Conservation (phyloP, 106 monocot genomes). For the Vanilla planifolia region DNA sequence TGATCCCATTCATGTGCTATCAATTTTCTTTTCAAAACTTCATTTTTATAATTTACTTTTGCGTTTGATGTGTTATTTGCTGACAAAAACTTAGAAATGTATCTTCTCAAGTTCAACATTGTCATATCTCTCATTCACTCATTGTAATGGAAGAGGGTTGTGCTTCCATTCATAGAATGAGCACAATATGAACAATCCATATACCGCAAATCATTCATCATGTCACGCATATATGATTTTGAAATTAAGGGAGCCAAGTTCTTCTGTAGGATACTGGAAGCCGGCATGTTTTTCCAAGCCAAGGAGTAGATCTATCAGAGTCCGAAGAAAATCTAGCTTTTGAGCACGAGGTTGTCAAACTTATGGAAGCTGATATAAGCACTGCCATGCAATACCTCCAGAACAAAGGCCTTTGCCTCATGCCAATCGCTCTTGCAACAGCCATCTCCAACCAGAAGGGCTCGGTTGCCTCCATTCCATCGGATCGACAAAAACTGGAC, state of each 20-base stretch:
- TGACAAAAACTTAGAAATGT: too few species aligned
- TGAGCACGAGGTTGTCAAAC: constrained; percentile 71
- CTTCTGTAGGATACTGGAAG: constrained; percentile 27
- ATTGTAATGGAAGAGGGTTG: too few species aligned
- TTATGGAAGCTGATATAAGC: constrained; percentile 73
- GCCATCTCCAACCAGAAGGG: constrained; percentile 67
- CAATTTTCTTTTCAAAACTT: too few species aligned
- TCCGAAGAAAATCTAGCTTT: constrained; percentile 33
- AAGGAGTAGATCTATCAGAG: constrained; percentile 23
- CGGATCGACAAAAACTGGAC: constrained; percentile 19
- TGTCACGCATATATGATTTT: too few species aligned
- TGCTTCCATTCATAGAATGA: too few species aligned
- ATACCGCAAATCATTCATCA: too few species aligned
- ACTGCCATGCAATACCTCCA: constrained; percentile 76
- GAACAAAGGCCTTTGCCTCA: constrained; percentile 88
- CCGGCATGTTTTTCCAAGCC: constrained; percentile 26
- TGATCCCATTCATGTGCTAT: too few species aligned
- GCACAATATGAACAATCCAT: too few species aligned
- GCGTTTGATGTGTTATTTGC: too few species aligned
- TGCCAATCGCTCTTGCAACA: constrained; percentile 86
- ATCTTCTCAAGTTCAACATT: too few species aligned
- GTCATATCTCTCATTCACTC: too few species aligned
- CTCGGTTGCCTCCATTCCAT: constrained; percentile 20
- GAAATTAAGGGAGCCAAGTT: background rate
- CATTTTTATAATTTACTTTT: too few species aligned